Evolutionary conservation across 2,329 filamentous ascomycete species (phyloP).

Genomic region (Cadophora sp.): DNA sequence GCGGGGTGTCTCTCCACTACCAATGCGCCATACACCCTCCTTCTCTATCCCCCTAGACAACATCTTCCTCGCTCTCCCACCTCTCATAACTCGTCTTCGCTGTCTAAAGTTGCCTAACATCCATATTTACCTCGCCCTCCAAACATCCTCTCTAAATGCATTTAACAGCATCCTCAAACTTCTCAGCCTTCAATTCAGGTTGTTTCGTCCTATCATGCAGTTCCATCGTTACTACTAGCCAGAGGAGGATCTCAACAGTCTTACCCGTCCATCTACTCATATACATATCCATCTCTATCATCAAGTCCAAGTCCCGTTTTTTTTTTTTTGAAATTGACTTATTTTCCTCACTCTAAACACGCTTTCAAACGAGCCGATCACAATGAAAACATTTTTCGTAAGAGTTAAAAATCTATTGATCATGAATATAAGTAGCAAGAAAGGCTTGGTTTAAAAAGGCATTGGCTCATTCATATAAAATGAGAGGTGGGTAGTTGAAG

Average conservation of each 20-base stretch:
- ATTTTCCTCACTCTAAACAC: slow-evolving; percentile 48
- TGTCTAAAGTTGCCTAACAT: too few relatives aligned
- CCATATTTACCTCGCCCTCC: too few relatives aligned
- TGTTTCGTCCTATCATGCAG: slow-evolving; percentile 51
- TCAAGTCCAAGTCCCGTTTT: too few relatives aligned
- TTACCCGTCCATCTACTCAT: slow-evolving; percentile 39
- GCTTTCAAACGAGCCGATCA: slow-evolving; percentile 53
- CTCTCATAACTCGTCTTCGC: slow-evolving; percentile 22
- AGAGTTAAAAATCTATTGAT: too few relatives aligned
- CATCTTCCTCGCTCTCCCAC: slow-evolving; percentile 26
- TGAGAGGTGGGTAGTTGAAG: too few relatives aligned
- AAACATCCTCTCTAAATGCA: slow-evolving; percentile 50
- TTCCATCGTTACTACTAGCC: slow-evolving; percentile 48
- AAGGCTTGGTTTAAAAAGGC: too few relatives aligned
- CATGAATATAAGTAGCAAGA: too few relatives aligned
- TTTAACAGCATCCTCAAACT: slow-evolving; percentile 56
- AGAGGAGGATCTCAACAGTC: slow-evolving; percentile 53
- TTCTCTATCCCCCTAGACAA: slow-evolving; percentile 24
- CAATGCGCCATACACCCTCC: background rate
- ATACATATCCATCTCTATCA: too few relatives aligned
- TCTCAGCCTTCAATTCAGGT: slow-evolving; percentile 51
- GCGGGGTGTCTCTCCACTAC: background rate
- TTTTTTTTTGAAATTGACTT: slow-evolving; percentile 41
- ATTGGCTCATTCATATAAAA: too few relatives aligned
- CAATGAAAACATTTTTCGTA: too few relatives aligned